Evolutionary conservation across 169 alveolate genomes (phyloP).

Genomic region (Perkinsus marinus): DNA sequence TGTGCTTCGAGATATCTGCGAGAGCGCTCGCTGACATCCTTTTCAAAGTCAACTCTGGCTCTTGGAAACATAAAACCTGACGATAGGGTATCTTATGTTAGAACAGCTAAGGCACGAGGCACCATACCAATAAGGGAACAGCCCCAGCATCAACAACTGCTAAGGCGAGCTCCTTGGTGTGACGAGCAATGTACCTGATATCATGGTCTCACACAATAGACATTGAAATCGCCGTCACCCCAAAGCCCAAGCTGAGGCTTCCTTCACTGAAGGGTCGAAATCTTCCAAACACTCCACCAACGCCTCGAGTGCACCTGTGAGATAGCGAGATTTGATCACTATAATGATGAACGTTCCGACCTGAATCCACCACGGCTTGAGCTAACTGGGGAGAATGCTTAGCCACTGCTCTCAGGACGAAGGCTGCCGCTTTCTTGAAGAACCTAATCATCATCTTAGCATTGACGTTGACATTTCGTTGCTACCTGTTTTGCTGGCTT

Average conservation of each 20-base stretch:
- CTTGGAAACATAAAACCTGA: constrained; percentile 61
- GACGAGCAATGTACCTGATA: constrained; percentile 75
- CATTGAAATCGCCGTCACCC: constrained; percentile 30
- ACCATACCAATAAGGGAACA: constrained; percentile 64
- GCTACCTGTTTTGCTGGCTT: constrained; percentile 56
- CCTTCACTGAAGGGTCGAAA: constrained; percentile 83
- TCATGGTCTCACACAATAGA: not conserved
- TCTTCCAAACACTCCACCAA: constrained; percentile 76
- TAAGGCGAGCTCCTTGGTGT: constrained; percentile 71
- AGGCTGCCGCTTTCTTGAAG: constrained; percentile 84
- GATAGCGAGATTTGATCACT: not conserved
- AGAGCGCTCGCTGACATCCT: constrained; percentile 69
- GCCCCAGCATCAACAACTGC: constrained; percentile 84
- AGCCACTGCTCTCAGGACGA: constrained; percentile 79
- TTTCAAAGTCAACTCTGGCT: constrained; percentile 65
- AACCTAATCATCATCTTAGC: constrained; percentile 28
- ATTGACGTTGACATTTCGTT: not conserved
- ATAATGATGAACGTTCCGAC: constrained; percentile 21
- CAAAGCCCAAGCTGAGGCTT: constrained; percentile 68
- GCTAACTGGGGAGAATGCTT: constrained; percentile 84
- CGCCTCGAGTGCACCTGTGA: not conserved
- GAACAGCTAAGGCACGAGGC: not conserved
- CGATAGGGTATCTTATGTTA: not conserved
- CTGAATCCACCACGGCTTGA: constrained; percentile 77
- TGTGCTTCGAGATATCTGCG: constrained; percentile 76